Percentiles rank a stretch among this genome's conserved stretches.
Conservation (phyloP, 768 basidiomycete genomes). For the Tulasnella sp. region DNA sequence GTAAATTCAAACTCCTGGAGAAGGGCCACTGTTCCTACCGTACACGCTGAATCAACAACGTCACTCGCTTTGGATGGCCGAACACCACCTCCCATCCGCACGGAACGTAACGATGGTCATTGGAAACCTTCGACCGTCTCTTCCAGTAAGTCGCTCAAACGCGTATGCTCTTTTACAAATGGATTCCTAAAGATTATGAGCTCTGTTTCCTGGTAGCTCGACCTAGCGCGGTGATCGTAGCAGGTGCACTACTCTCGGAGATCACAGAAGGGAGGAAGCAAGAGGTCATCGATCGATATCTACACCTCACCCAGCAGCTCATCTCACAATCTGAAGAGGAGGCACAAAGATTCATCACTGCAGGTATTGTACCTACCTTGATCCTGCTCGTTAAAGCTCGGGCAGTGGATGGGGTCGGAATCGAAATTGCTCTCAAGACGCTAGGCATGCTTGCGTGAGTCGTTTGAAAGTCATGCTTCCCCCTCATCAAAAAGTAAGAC, state of each 20-base stretch:
- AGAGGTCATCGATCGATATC: slow-evolving; percentile 10
- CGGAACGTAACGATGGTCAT: no score
- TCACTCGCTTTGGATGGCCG: no score
- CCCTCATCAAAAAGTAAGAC: not conserved
- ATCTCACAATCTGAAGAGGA: slow-evolving; percentile 5
- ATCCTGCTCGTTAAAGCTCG: slow-evolving; percentile 7
- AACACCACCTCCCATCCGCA: no score
- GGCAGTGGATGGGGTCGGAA: slow-evolving; percentile 10
- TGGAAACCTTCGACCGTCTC: not conserved
- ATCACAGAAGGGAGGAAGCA: slow-evolving; percentile 10
- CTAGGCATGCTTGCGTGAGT: slow-evolving; percentile 13
- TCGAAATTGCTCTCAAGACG: slow-evolving; percentile 12
- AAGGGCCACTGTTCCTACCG: no score
- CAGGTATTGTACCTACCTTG: slow-evolving; percentile 10
- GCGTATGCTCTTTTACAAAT: not conserved
- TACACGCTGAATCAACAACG: no score
- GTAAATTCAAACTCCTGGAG: no score
- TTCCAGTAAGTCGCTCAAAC: not conserved
- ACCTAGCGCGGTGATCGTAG: slow-evolving; percentile 7
- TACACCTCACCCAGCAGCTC: slow-evolving; percentile 7
- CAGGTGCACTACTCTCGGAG: slow-evolving; percentile 10
- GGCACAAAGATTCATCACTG: slow-evolving; percentile 11
- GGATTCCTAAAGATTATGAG: not conserved
- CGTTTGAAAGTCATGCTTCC: no score
- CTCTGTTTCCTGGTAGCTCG: not conserved